Evolutionary conservation across 2,329 filamentous ascomycete genomes (phyloP).

Genomic region (Fusarium coffeatum): DNA sequence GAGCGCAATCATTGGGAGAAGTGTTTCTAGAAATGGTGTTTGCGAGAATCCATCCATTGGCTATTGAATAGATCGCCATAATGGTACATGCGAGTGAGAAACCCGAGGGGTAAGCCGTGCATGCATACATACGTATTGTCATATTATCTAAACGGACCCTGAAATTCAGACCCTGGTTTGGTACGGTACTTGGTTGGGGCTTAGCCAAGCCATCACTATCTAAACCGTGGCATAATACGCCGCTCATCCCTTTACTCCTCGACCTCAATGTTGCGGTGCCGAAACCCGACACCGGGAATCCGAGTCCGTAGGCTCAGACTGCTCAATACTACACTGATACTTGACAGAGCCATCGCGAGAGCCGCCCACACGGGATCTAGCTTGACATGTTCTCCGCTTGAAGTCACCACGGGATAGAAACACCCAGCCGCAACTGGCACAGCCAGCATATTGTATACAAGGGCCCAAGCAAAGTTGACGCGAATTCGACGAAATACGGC

Average conservation of each 20-base stretch:
- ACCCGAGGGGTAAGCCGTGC: slow-evolving; percentile 21
- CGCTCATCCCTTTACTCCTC: slow-evolving; percentile 5
- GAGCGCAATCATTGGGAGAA: slow-evolving; percentile 1
- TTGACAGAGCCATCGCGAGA: slow-evolving; percentile 92
- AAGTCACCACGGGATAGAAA: slow-evolving; percentile 69
- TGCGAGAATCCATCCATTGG: slow-evolving; percentile 37
- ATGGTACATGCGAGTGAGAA: slow-evolving; percentile 17
- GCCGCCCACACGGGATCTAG: slow-evolving; percentile 87
- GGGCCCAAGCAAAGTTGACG: slow-evolving; percentile 88
- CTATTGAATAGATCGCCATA: slow-evolving; percentile 16
- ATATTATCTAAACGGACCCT: slow-evolving; percentile 10
- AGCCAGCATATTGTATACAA: slow-evolving; percentile 82
- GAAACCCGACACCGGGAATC: slow-evolving; percentile 59
- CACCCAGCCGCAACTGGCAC: slow-evolving; percentile 85
- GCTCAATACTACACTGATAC: slow-evolving; percentile 87
- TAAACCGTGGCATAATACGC: slow-evolving; percentile 17
- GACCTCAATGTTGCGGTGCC: slow-evolving; percentile 38
- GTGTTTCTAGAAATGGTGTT: slow-evolving; percentile 14
- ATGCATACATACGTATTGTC: background rate
- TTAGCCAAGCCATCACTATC: slow-evolving; percentile 13
- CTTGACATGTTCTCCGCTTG: slow-evolving; percentile 65
- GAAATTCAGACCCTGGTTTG: background rate
- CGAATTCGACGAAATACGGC: slow-evolving; percentile 82
- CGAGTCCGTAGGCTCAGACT: slow-evolving; percentile 75
- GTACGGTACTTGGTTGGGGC: slow-evolving; percentile 4